phyloP scores from a whole-genome alignment of 2,329 filamentous ascomycete genomes.

The Capronia americana region DNA sequence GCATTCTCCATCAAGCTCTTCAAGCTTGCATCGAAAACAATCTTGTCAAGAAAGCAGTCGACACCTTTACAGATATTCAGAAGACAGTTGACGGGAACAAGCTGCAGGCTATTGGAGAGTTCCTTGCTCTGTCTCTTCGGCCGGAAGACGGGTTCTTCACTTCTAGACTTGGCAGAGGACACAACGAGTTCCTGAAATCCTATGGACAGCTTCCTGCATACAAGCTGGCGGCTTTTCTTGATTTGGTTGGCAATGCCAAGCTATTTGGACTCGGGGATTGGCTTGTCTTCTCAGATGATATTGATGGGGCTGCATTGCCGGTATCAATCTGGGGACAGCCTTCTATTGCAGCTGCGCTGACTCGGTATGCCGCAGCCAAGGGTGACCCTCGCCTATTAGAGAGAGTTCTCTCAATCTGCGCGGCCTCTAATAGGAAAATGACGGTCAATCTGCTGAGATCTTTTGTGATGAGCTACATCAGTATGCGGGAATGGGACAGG shows the following conservation, averaged over 20 bases:
- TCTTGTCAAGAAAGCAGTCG: slow-evolving; percentile 31
- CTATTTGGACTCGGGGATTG: slow-evolving; percentile 59
- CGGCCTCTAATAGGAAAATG: slow-evolving; percentile 20
- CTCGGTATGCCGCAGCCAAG: slow-evolving; percentile 61
- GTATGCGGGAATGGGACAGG: slow-evolving; percentile 29
- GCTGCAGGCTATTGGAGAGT: slow-evolving; percentile 36
- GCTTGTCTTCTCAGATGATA: slow-evolving; percentile 59
- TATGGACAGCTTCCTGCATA: slow-evolving; percentile 39
- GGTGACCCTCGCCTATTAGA: slow-evolving; percentile 47
- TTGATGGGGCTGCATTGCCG: slow-evolving; percentile 62
- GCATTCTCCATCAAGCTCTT: slow-evolving; percentile 49
- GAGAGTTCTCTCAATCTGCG: slow-evolving; percentile 15
- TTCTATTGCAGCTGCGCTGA: slow-evolving; percentile 58
- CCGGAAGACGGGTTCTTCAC: slow-evolving; percentile 28
- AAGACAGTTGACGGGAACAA: slow-evolving; percentile 54
- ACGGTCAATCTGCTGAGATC: slow-evolving; percentile 35
- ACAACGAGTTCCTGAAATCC: slow-evolving; percentile 34
- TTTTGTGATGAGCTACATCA: slow-evolving; percentile 30
- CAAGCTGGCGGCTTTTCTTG: slow-evolving; percentile 57
- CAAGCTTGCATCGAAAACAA: slow-evolving; percentile 45
- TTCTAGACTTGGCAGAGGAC: slow-evolving; percentile 17
- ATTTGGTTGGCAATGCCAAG: slow-evolving; percentile 55
- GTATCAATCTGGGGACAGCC: slow-evolving; percentile 53
- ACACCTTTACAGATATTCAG: slow-evolving; percentile 37
- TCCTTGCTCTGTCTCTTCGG: slow-evolving; percentile 25